These are phyloP conservation scores for Tremella mesenterica DNA, from an alignment of 768 basidiomycete genomes.

Conservation along the genomic window DNA sequence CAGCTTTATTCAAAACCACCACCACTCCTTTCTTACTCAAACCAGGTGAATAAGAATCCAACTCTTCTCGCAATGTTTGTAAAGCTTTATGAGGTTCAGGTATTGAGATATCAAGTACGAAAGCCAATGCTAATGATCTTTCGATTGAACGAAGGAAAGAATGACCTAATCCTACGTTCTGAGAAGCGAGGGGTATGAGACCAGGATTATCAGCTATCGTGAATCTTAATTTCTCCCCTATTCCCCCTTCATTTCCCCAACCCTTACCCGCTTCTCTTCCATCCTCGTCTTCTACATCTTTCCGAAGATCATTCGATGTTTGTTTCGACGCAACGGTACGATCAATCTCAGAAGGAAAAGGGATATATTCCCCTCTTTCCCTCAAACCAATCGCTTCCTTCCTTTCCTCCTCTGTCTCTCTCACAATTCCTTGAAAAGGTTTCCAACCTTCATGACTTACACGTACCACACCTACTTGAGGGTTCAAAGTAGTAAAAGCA, in stretches of 20 bases:
- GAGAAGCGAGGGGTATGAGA: constrained; percentile 70
- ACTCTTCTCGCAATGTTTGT: constrained; percentile 62
- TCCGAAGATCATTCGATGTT: constrained; percentile 1
- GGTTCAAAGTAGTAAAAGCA: constrained; percentile 92
- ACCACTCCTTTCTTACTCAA: constrained; percentile 68
- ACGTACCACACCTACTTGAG: constrained; percentile 81
- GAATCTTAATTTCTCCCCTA: constrained; percentile 67
- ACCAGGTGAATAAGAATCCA: constrained; percentile 65
- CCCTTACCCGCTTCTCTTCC: too few species aligned
- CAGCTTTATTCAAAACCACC: constrained; percentile 92
- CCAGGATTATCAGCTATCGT: constrained; percentile 97
- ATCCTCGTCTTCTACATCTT: too few species aligned
- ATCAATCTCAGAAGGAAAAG: not conserved
- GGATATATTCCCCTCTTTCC: constrained; percentile 20
- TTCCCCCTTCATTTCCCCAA: too few species aligned
- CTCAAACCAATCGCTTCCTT: constrained; percentile 12
- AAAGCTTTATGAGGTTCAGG: constrained; percentile 72
- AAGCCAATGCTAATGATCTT: constrained; percentile 76
- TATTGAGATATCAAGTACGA: constrained; percentile 79
- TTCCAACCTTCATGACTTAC: constrained; percentile 67
- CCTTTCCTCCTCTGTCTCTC: constrained; percentile 40
- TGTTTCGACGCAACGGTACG: not conserved
- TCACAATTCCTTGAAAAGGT: constrained; percentile 17
- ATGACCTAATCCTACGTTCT: constrained; percentile 87
- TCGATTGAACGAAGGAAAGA: constrained; percentile 89